Evolutionary conservation across 2,329 filamentous ascomycete species (phyloP), one percentile per base, ranked within the genome.

Genomic region (Plenodomus biglobosus): DNA sequence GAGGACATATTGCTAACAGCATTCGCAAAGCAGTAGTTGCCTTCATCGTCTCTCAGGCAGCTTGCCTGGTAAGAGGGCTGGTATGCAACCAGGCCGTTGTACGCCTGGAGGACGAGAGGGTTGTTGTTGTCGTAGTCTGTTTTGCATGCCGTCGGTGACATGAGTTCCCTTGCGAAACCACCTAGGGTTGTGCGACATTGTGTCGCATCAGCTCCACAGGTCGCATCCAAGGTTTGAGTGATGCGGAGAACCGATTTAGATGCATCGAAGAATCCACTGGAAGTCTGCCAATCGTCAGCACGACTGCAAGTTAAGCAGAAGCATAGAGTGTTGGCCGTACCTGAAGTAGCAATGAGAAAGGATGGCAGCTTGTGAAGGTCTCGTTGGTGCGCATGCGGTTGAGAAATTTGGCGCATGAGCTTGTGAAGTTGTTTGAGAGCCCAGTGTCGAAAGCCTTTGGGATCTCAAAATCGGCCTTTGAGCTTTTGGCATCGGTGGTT

Each of bases 301-400:
- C n/a, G 42, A 20, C 18, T 39, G 18, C 8, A 22, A 27, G 20
- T 6, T 1, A 5, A 8, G 20, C 11, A 16, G 17, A 22, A 22
- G 38, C 7, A 16, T 24, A 13, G n/a, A 16, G 3, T 7, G 3
- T 32, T 16, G 24, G 17, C 54, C 81, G 66, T 75, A 89, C 88
- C 77, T 88, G 84, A 8, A 97, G 77, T 56, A 97, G 81, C 61
- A 96, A 78, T 1, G 92, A 96, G 48, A 96, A 78, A 0, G 92
- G 90, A 58, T 92, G 84, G 74, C 92, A 97, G 42, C 80, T 70
- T 58, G 83, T 80, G 60, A 94, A 90, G 3, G 82, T 84, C 5
- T 79, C 66, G 65, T 89, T 82, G 39, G 73, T 74, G 42, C 94
- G 78, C 61, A 95, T 84, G 2, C 70, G 70, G 42, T 81, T 77